Conservation (phyloP, 2,329 filamentous ascomycete species). For the Monosporascus sp. region DNA sequence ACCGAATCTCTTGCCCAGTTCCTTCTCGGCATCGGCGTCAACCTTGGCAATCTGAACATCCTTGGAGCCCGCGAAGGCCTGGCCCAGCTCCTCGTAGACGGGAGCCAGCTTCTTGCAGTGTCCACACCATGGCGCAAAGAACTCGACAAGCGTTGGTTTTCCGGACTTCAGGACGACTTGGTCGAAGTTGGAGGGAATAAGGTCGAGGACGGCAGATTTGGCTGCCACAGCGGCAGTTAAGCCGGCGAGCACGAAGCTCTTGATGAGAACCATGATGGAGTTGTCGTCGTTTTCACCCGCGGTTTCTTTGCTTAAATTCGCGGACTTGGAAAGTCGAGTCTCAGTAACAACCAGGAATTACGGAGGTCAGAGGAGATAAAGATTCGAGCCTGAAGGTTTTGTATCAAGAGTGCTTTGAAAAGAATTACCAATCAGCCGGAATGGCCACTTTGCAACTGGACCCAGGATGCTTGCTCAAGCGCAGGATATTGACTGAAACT, state of each 20-base stretch:
- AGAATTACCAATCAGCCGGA: not conserved
- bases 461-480: not conserved
- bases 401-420: not conserved
- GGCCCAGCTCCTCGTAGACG: slow-evolving; percentile 85
- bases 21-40: slow-evolving; percentile 84
- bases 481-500: not conserved
- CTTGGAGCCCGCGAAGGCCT: slow-evolving; percentile 64
- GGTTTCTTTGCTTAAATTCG: slow-evolving; percentile 2
- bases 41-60: slow-evolving; percentile 88
- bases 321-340: too few relatives aligned
- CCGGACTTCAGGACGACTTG: slow-evolving; percentile 80
- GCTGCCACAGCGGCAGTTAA: slow-evolving; percentile 55
- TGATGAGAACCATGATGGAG: slow-evolving; percentile 50
- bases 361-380: too few relatives aligned
- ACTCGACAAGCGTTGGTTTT: slow-evolving; percentile 94
- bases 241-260: slow-evolving; percentile 54
- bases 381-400: too few relatives aligned
- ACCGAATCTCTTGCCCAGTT: slow-evolving; percentile 78
- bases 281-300: slow-evolving; percentile 9
- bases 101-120: slow-evolving; percentile 98
- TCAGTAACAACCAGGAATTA: too few relatives aligned
- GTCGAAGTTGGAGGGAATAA: slow-evolving; percentile 89
- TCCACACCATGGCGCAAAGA: slow-evolving; percentile 98
- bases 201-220: slow-evolving; percentile 81
- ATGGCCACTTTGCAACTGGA: slow-evolving; percentile 2